These are phyloP conservation scores for Exophiala bonariae DNA, from an alignment of 2,329 filamentous ascomycete genomes.

Conservation along the genomic window DNA sequence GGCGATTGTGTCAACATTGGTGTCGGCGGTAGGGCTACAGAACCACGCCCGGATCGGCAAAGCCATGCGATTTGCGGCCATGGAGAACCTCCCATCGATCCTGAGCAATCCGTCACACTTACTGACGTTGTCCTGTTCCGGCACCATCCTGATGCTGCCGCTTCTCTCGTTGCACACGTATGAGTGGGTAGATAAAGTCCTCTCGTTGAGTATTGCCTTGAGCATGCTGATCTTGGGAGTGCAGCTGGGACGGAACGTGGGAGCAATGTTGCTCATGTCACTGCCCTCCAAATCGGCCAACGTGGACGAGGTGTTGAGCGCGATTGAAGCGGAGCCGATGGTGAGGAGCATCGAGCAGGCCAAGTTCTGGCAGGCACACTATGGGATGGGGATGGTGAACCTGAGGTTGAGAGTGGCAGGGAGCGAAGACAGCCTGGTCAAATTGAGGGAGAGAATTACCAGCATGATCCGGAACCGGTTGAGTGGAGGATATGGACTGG, in stretches of 20 bases:
- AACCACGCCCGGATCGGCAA: slow-evolving; percentile 92
- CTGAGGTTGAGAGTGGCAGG: slow-evolving; percentile 74
- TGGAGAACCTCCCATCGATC: slow-evolving; percentile 79
- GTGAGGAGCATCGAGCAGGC: slow-evolving; percentile 82
- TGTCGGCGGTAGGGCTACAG: slow-evolving; percentile 82
- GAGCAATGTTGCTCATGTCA: slow-evolving; percentile 94
- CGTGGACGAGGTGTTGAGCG: slow-evolving; percentile 73
- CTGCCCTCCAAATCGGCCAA: slow-evolving; percentile 59
- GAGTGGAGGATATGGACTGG: slow-evolving; percentile 82
- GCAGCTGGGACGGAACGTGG: slow-evolving; percentile 80
- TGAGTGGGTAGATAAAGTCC: slow-evolving; percentile 76
- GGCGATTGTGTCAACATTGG: slow-evolving; percentile 77
- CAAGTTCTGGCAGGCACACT: slow-evolving; percentile 98
- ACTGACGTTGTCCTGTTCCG: slow-evolving; percentile 83
- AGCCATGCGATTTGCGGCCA: slow-evolving; percentile 81
- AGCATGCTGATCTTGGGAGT: slow-evolving; percentile 87
- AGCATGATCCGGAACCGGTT: slow-evolving; percentile 81
- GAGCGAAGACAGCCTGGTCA: slow-evolving; percentile 66
- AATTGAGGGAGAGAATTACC: slow-evolving; percentile 72
- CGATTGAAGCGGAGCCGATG: slow-evolving; percentile 78
- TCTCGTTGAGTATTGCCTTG: slow-evolving; percentile 78
- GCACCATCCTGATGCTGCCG: slow-evolving; percentile 76
- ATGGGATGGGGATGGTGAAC: slow-evolving; percentile 94
- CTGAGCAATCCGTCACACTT: slow-evolving; percentile 94
- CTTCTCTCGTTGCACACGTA: slow-evolving; percentile 79